A percentile compares a stretch with the other conserved stretches of the same genome.
Conservation (phyloP, 2,329 filamentous ascomycete species). For the Aureobasidium sp. region DNA sequence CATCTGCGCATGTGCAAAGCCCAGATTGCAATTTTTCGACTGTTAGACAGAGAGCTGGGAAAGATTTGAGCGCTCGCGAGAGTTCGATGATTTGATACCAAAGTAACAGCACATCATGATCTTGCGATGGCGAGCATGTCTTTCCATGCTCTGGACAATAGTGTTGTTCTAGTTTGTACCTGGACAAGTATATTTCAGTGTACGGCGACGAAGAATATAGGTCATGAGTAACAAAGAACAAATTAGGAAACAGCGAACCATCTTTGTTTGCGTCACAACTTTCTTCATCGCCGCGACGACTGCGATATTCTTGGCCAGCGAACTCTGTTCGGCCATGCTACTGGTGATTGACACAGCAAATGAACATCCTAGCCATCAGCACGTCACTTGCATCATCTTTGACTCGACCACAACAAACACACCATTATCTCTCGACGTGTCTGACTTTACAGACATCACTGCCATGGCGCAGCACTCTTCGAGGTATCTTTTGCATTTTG, state of each 20-base stretch:
- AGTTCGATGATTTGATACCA: too few relatives aligned
- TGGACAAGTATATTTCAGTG: neutral
- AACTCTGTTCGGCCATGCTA: neutral
- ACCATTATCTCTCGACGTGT: neutral
- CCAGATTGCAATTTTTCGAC: too few relatives aligned
- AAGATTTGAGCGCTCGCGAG: too few relatives aligned
- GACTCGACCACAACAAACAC: neutral
- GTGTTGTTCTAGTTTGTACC: neutral
- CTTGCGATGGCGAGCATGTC: too few relatives aligned
- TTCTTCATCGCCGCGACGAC: neutral
- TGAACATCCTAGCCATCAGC: neutral
- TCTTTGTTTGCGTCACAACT: neutral
- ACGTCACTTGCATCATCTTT: slow-evolving; percentile 5
- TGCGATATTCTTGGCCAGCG: too few relatives aligned
- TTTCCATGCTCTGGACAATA: neutral
- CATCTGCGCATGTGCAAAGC: too few relatives aligned
- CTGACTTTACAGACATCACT: neutral
- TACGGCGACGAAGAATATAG: neutral
- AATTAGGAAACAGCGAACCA: neutral
- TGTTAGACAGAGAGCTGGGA: too few relatives aligned
- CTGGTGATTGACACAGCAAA: neutral
- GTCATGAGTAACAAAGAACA: neutral
- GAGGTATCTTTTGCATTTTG: neutral
- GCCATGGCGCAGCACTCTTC: slow-evolving; percentile 1
- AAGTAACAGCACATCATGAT: too few relatives aligned